Evolutionary conservation across 2,329 filamentous ascomycete species (phyloP).

Genomic region (Diaporthe vaccinii): DNA sequence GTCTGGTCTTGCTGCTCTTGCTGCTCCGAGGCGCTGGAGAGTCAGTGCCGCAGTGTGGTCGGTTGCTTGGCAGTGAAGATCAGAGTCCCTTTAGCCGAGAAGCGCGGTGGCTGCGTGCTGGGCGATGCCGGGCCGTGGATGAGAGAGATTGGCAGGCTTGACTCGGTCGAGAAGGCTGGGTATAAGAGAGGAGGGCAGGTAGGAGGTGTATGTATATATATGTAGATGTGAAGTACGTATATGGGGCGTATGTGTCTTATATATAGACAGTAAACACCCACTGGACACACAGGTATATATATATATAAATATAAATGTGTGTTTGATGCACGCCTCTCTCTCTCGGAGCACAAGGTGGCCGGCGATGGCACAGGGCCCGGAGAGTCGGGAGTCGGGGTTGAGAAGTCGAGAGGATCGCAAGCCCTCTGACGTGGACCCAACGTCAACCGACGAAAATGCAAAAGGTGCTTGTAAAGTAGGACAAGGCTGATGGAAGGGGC

Average conservation of each 20-base stretch:
- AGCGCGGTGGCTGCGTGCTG: slow-evolving; percentile 31
- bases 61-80: slow-evolving; percentile 28
- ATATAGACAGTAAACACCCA: slow-evolving; percentile 2
- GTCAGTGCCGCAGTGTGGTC: slow-evolving; percentile 20
- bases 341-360: slow-evolving; percentile 56
- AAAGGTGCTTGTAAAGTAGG: not conserved
- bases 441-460: slow-evolving; percentile 32
- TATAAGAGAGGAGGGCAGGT: not conserved
- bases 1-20: not conserved
- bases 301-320: not conserved
- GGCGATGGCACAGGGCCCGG: slow-evolving; percentile 46
- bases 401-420: slow-evolving; percentile 37
- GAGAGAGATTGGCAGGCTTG: slow-evolving; percentile 20
- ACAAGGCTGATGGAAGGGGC: slow-evolving; percentile 26
- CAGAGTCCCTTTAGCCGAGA: slow-evolving; percentile 24
- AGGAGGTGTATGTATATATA: not conserved
- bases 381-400: slow-evolving; percentile 13
- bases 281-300: not conserved
- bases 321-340: slow-evolving; percentile 45
- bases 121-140: slow-evolving; percentile 16
- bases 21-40: slow-evolving; percentile 3
- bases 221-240: not conserved
- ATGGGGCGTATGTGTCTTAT: not conserved
- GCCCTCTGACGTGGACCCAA: slow-evolving; percentile 39
- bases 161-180: slow-evolving; percentile 18